These are phyloP conservation scores for Ogataea paradorogensis DNA, from an alignment of 805 yeast genomes.

Conservation along the genomic window DNA sequence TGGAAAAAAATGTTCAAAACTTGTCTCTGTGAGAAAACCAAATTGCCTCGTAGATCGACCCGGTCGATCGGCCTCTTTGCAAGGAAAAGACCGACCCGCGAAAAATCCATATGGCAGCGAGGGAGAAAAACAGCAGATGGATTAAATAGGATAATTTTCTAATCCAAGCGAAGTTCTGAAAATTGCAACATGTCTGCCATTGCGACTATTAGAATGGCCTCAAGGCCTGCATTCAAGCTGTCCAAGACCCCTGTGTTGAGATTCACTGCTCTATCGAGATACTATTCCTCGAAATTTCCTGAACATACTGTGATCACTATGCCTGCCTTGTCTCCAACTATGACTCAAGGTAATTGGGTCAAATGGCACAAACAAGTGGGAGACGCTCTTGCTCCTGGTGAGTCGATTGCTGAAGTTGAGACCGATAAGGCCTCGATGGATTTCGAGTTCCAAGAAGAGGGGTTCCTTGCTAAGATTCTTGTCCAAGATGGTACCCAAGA, in stretches of 20 bases:
- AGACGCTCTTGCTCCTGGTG: conserved; percentile 87
- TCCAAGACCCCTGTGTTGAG: conserved; percentile 13
- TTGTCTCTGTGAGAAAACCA: too few relatives aligned
- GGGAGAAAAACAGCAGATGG: conserved; percentile 15
- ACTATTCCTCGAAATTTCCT: conserved; percentile 33
- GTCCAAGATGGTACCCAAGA: conserved; percentile 85
- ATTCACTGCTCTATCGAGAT: conserved; percentile 18
- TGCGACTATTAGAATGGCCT: conserved; percentile 30
- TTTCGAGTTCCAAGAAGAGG: conserved; percentile 97
- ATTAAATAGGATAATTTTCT: background rate
- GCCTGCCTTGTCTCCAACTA: conserved; percentile 99
- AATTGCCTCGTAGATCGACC: too few relatives aligned
- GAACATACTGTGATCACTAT: conserved; percentile 82
- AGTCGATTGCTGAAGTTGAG: conserved; percentile 92
- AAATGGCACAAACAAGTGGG: conserved; percentile 89
- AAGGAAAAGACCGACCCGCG: conserved; percentile 27
- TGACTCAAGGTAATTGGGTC: conserved; percentile 93
- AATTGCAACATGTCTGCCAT: conserved; percentile 31
- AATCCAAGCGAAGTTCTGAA: conserved; percentile 1
- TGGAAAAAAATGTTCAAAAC: conserved; percentile 1
- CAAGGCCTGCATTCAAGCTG: conserved; percentile 29
- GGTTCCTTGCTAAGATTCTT: conserved; percentile 82
- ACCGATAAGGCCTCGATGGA: conserved; percentile 98
- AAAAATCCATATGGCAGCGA: conserved; percentile 4
- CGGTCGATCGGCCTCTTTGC: conserved; percentile 12